Evolutionary conservation across 164 flowering plant genomes (phyloP).

Genomic region (Vitis vinifera): DNA sequence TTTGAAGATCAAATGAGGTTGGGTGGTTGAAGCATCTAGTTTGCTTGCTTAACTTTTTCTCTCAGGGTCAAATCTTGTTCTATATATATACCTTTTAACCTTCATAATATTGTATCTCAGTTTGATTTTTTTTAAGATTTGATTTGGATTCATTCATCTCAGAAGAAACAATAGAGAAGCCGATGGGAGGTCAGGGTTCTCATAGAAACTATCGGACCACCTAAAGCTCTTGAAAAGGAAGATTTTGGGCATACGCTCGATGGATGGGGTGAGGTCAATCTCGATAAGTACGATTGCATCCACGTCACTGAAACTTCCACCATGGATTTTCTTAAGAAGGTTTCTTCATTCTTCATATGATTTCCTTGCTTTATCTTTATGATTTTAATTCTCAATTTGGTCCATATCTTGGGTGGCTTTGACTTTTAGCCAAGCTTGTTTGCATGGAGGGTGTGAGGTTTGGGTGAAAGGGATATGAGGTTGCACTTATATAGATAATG

Average conservation of each 20-base stretch:
- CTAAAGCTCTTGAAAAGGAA: constrained; percentile 90
- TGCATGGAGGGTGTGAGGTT: too few species aligned
- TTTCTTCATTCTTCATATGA: constrained; percentile 11
- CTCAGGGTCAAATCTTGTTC: too few species aligned
- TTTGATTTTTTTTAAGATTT: background rate
- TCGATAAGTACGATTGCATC: constrained; percentile 81
- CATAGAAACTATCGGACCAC: constrained; percentile 83
- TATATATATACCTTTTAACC: too few species aligned
- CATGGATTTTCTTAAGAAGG: constrained; percentile 91
- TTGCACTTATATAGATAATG: too few species aligned
- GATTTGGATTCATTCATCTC: background rate
- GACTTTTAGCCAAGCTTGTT: too few species aligned
- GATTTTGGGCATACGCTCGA: constrained; percentile 74
- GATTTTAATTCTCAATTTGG: too few species aligned
- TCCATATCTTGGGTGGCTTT: too few species aligned
- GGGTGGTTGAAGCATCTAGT: too few species aligned
- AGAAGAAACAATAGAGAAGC: background rate
- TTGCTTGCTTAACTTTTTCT: too few species aligned
- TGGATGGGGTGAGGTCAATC: constrained; percentile 94
- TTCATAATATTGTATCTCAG: too few species aligned
- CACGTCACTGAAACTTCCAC: constrained; percentile 85
- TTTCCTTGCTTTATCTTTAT: background rate
- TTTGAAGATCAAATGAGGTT: too few species aligned
- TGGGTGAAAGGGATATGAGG: too few species aligned
- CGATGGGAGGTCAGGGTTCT: constrained; percentile 61